Evolutionary conservation across 1,139 yeast genomes (phyloP), one percentile per base, ranked within the genome.

Genomic region (Blastobotrys proliferans): DNA sequence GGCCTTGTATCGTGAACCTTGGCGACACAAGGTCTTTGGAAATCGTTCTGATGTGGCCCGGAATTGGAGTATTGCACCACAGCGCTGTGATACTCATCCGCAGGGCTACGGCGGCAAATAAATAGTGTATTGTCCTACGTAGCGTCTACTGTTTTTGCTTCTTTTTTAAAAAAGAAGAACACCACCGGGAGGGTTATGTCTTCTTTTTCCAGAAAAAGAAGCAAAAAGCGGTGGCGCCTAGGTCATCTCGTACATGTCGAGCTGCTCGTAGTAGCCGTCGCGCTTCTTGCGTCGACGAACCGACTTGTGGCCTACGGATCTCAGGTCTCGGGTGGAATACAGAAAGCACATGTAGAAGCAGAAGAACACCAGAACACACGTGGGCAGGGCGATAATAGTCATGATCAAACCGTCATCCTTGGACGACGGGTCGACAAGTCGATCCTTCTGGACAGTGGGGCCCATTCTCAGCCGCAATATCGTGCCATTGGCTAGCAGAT

Each of bases 391-490:
- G 28, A 83, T 69, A 66, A 78, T 66, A 55, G 84, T 69, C 36
- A 79, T 75, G 51, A 81, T 71, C 56, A 83, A 82, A 56, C 81
- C 82, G 57, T 81, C 83, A 49, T 78, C 77, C n/a, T n/a, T n/a
- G n/a, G n/a, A n/a, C n/a, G n/a, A 51, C 45, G 32, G 27, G 39
- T 29, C 29, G 46, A 35, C 24, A 46, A 41, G 34, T 43, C 49
- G 22, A 48, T 32, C 35, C 38, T 41, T 49, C 73, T 70, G 68
- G 19, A 84, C 88, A 46, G 71, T 73, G 13, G 82, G 73, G 20
- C 81, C 80, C 51, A 68, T 67, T 45, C 75, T 70, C 40, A 86
- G 69, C 48, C 72, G 76, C 44, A 83, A 67, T 6, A 79, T 67
- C 11, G 82, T 70, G 29, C 78, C 78, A 43, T 82, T 69, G n/a